Conservation (phyloP, 495 filamentous ascomycete species). For the Letharia lupina region DNA sequence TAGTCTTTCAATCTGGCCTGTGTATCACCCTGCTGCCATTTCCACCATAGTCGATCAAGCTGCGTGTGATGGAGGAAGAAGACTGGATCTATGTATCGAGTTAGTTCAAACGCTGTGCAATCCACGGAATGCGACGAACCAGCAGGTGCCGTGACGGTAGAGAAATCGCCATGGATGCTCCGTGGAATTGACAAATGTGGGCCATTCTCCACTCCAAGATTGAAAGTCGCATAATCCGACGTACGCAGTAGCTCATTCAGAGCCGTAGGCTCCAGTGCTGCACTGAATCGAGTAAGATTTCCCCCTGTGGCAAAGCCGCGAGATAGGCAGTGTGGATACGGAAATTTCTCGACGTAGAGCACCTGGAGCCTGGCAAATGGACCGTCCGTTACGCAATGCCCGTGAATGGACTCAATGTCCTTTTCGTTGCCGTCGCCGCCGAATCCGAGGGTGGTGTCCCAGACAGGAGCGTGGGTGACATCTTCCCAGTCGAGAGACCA, state of each 20-base stretch:
- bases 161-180: conserved; percentile 25
- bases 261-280: neutral
- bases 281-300: conserved; percentile 3
- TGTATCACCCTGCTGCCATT: conserved; percentile 46
- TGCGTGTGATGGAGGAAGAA: conserved; percentile 52
- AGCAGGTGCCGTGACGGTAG: conserved; percentile 1
- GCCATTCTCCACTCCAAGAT: conserved; percentile 23
- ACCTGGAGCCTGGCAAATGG: conserved; percentile 21
- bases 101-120: conserved; percentile 12
- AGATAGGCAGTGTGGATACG: conserved; percentile 24
- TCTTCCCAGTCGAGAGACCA: conserved; percentile 25
- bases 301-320: conserved; percentile 11
- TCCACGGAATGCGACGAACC: neutral
- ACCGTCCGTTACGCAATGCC: conserved; percentile 23
- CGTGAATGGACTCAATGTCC: neutral
- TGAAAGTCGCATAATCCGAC: conserved; percentile 21
- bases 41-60: conserved; percentile 50
- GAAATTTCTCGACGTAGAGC: conserved; percentile 15
- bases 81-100: conserved; percentile 35
- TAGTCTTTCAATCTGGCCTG: neutral
- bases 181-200: conserved; percentile 24
- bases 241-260: neutral
- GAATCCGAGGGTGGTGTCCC: conserved; percentile 24
- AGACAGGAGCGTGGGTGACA: conserved; percentile 29
- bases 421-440: conserved; percentile 29